Base-by-base conservation (phyloP, 1,284 basidiomycete genomes). In the Xerocomus nothofagi region DNA sequence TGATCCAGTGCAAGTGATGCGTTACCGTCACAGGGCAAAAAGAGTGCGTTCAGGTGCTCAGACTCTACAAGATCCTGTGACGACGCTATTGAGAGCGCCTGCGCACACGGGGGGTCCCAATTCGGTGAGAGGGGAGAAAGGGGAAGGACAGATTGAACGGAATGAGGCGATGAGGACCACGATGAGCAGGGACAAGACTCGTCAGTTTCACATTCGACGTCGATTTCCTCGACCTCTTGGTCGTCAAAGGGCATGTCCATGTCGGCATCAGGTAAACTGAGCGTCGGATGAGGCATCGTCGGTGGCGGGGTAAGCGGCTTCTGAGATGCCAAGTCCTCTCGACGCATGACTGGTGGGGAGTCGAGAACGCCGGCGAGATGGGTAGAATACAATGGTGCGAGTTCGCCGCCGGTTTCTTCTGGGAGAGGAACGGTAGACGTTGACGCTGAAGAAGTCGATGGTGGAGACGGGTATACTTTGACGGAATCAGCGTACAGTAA, bases 251-350 rank as follows among this genome's bases (percentile, higher is more conserved):
- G 41, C 1, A 29, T 15, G 27, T 67, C 62, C 8, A 51, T 32
- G 31, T 66, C 62, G 11, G 51, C 44, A 44, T 68, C 69, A 5
- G 74, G 74, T 34, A 76, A 56, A 18, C 53, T 61, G 8, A 65
- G 67, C 2, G 70, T 71, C 39, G 62, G 47, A 26, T 67, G 68
- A 17, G 71, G 71, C 39, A 72, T 58, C 20, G 74, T 77, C 38
- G 73, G 67, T 24, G 76, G 76, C 40, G 74, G 74, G 39, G 74
- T 76, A 34, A 69, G 66, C 3, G 67, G 75, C 40, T 58, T 59
- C 33, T 66, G 60, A 29, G 50, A 60, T 24, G 51, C 49, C 42
- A 66, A 47, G 38, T 66, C 63, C 54, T 60, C 57, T 37, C 62
- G 65, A 18, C 64, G 61, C 58, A 68, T 66, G 56, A 65, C 53